A percentile compares a stretch with the other conserved stretches of the same genome.
These are phyloP conservation scores for Gracilariopsis chorda DNA, from an alignment of 23 red algal species.

Conservation along the genomic window DNA sequence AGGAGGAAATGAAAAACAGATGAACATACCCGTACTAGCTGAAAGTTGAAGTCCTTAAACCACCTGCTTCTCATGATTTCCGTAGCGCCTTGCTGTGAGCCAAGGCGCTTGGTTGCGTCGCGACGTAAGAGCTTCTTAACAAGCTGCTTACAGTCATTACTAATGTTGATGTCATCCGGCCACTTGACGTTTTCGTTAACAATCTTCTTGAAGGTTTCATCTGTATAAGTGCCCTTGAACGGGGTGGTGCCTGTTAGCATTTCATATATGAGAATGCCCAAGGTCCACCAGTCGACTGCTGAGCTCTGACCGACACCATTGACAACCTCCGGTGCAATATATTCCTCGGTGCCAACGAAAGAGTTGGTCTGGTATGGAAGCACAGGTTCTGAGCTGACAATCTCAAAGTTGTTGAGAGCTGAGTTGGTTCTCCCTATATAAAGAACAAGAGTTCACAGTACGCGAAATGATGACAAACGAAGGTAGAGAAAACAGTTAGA, in stretches of 20 bases:
- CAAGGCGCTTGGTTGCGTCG: slow-evolving; percentile 79
- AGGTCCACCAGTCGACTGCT: slow-evolving; percentile 98
- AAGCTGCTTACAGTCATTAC: slow-evolving; percentile 84
- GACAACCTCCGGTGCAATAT: slow-evolving; percentile 87
- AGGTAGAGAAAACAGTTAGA: background rate
- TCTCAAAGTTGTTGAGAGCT: slow-evolving; percentile 65
- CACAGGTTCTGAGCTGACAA: slow-evolving; percentile 79
- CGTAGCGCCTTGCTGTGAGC: slow-evolving; percentile 80
- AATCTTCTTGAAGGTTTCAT: slow-evolving; percentile 98
- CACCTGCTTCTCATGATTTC: slow-evolving; percentile 92
- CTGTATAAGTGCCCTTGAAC: slow-evolving; percentile 74
- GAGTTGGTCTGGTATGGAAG: slow-evolving; percentile 85
- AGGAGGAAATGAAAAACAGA: background rate
- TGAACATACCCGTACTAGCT: slow-evolving; percentile 44
- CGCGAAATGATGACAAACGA: background rate
- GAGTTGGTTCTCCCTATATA: slow-evolving; percentile 13
- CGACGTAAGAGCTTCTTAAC: slow-evolving; percentile 87
- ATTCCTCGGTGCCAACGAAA: slow-evolving; percentile 85
- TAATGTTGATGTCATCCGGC: slow-evolving; percentile 73
- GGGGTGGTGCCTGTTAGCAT: slow-evolving; percentile 95
- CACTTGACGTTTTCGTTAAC: slow-evolving; percentile 72
- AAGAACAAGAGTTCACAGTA: too few species aligned
- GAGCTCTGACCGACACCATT: slow-evolving; percentile 87
- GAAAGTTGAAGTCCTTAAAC: slow-evolving; percentile 94
- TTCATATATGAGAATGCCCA: slow-evolving; percentile 97